Conservation (phyloP, 345 rosid genomes). For the Eucalyptus paniculata region DNA sequence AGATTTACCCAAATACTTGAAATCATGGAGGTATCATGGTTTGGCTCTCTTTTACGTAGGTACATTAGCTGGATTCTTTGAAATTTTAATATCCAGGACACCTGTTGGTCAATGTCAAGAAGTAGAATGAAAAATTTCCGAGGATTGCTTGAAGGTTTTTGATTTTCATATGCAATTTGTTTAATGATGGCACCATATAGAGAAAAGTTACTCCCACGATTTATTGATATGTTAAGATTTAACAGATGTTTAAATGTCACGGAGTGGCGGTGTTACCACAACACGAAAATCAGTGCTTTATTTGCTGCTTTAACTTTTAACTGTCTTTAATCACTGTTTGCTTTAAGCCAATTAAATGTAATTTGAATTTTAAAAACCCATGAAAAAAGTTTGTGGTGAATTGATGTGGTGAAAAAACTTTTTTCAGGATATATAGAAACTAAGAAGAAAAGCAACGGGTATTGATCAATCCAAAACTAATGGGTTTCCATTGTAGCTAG, state of each 20-base stretch:
- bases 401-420: background rate
- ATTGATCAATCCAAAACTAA: background rate
- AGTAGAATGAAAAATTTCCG: background rate
- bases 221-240: background rate
- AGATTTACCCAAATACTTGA: background rate
- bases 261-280: background rate
- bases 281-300: background rate
- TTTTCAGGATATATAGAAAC: no score
- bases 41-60: background rate
- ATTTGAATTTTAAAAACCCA: background rate
- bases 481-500: background rate
- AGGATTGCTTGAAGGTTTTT: background rate
- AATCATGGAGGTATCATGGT: background rate
- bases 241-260: background rate
- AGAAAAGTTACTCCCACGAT: background rate
- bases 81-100: background rate
- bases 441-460: no score
- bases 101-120: background rate
- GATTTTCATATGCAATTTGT: background rate
- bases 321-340: background rate
- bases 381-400: background rate
- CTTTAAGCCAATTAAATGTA: background rate
- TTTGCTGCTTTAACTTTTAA: background rate
- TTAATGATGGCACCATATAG: background rate
- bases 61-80: background rate